Evolutionary conservation across 2,329 filamentous ascomycete genomes (phyloP).

Genomic region (Helminthosporium solani): DNA sequence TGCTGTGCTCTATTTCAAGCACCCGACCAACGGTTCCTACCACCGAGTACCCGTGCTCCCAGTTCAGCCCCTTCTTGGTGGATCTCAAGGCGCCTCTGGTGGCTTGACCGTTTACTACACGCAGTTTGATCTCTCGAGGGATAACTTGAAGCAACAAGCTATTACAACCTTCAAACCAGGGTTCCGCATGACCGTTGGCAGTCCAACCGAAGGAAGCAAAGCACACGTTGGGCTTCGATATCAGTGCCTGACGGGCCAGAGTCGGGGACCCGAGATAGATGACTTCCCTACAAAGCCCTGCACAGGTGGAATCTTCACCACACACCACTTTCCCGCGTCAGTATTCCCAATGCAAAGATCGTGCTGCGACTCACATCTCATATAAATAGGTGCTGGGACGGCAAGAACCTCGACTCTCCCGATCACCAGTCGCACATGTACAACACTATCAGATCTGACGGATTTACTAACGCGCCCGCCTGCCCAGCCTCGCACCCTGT

Average conservation of each 20-base stretch:
- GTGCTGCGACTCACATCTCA: conserved; percentile 7
- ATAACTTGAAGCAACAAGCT: conserved; percentile 26
- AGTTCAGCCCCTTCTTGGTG: conserved; percentile 26
- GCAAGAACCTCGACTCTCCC: conserved; percentile 49
- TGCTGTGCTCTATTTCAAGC: conserved; percentile 25
- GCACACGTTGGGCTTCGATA: conserved; percentile 23
- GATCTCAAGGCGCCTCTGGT: conserved; percentile 21
- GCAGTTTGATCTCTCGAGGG: conserved; percentile 33
- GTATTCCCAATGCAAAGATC: too few relatives aligned
- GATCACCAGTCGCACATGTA: conserved; percentile 57
- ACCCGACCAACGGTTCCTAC: conserved; percentile 29
- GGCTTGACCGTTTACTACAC: conserved; percentile 34
- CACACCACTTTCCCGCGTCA: conserved; percentile 27
- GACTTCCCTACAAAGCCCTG: conserved; percentile 26
- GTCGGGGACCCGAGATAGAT: conserved; percentile 17
- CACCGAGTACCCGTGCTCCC: conserved; percentile 23
- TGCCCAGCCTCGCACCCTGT: conserved; percentile 25
- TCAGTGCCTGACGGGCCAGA: conserved; percentile 22
- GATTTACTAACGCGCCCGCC: conserved; percentile 23
- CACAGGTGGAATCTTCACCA: conserved; percentile 27
- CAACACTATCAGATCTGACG: conserved; percentile 21
- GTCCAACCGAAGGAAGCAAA: conserved; percentile 29
- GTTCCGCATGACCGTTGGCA: conserved; percentile 32
- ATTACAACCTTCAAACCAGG: conserved; percentile 25
- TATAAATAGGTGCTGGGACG: conserved; percentile 47